phyloP scores from a whole-genome alignment of 192 early-diverging fungal species.

The Podila epigama region DNA sequence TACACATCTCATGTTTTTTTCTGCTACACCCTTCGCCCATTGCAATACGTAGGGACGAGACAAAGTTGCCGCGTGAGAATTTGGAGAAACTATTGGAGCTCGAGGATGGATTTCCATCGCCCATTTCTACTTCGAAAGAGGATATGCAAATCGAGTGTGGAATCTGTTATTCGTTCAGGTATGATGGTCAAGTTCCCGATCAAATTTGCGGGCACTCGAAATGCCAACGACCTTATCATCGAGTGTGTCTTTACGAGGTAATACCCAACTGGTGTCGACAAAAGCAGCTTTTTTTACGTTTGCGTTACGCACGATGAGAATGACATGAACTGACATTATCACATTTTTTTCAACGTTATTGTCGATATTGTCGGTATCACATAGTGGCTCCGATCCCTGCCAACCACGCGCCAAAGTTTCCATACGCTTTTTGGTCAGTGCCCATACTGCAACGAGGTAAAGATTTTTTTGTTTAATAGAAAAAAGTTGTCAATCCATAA shows the following conservation, averaged over 20 bases:
- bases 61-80: constrained; percentile 23
- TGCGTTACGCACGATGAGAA: background rate
- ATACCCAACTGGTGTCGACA: background rate
- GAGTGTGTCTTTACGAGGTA: constrained; percentile 35
- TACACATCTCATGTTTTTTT: background rate
- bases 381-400: constrained; percentile 36
- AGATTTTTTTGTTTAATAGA: background rate
- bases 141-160: constrained; percentile 44
- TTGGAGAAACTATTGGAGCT: constrained; percentile 26
- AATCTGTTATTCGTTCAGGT: constrained; percentile 42
- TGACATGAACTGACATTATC: no score
- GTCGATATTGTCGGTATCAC: no score
- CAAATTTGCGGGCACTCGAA: constrained; percentile 34
- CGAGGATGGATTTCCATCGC: constrained; percentile 29
- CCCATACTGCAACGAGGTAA: constrained; percentile 41
- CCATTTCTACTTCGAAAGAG: constrained; percentile 19
- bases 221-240: constrained; percentile 41
- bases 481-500: background rate
- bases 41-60: constrained; percentile 24
- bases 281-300: background rate
- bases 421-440: constrained; percentile 43
- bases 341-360: no score
- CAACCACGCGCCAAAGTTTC: constrained; percentile 39
- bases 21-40: no score
- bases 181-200: constrained; percentile 38